These are phyloP conservation scores for Aspergillus ellipticus DNA, from an alignment of 495 filamentous ascomycete species.

Conservation along the genomic window DNA sequence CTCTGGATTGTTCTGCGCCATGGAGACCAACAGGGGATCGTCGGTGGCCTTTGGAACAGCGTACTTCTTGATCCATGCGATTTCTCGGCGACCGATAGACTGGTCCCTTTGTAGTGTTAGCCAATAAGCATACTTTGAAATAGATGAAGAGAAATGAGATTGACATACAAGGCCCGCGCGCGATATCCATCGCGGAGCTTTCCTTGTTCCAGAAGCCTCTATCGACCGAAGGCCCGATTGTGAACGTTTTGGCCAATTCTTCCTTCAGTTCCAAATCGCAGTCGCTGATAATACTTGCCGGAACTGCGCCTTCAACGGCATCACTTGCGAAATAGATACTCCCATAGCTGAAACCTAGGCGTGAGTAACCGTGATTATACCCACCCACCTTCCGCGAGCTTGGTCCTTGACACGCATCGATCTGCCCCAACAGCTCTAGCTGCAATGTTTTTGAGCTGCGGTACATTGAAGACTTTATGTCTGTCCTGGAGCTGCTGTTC, in stretches of 20 bases:
- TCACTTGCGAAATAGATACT: constrained; percentile 30
- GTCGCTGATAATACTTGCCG: constrained; percentile 10
- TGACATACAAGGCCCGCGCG: constrained; percentile 36
- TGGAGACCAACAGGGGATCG: constrained; percentile 16
- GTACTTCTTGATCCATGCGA: constrained; percentile 26
- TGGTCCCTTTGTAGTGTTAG: too few relatives aligned
- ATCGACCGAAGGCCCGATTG: constrained; percentile 29
- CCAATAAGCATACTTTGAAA: too few relatives aligned
- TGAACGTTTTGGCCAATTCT: constrained; percentile 13
- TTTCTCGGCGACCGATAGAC: constrained; percentile 29
- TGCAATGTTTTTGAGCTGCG: constrained; percentile 22
- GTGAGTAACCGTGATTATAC: too few relatives aligned
- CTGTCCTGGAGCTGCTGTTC: constrained; percentile 26
- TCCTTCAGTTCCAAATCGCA: constrained; percentile 11
- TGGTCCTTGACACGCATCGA: too few relatives aligned
- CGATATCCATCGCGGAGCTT: constrained; percentile 21
- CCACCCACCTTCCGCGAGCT: too few relatives aligned
- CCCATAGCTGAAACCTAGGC: too few relatives aligned
- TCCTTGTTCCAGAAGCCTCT: constrained; percentile 30
- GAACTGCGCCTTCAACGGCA: too few relatives aligned
- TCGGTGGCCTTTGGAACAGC: constrained; percentile 19
- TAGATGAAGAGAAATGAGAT: constrained; percentile 11
- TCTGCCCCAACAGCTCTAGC: constrained; percentile 9
- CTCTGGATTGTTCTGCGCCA: constrained; percentile 15
- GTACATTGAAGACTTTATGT: constrained; percentile 28